Evolutionary conservation across 106 monocot genomes (phyloP).

Genomic region (Gastrodia elata): DNA sequence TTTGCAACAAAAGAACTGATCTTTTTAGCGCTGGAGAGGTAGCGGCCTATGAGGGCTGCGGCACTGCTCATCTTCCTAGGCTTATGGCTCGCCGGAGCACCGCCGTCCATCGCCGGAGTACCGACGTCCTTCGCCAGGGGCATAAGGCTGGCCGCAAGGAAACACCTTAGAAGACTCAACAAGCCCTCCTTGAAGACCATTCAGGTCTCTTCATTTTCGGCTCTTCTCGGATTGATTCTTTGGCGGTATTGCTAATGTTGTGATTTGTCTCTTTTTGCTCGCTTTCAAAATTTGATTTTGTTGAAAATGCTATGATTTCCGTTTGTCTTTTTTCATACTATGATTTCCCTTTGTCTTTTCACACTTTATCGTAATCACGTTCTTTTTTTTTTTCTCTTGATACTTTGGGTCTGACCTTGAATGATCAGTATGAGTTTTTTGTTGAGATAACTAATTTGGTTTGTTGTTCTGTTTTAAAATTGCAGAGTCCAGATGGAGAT

Average conservation of each 20-base stretch:
- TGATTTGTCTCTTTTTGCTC: neutral
- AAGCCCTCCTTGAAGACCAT: constrained; percentile 8
- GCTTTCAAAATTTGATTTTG: neutral
- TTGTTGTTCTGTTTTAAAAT: neutral
- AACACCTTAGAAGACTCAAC: constrained; percentile 5
- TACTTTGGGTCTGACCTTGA: no score
- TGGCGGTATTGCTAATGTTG: neutral
- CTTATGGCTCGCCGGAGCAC: neutral
- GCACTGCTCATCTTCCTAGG: neutral
- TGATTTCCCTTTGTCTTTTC: neutral
- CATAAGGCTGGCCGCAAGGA: neutral
- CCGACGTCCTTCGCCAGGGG: neutral
- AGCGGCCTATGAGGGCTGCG: neutral
- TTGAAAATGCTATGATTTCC: neutral
- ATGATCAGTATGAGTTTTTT: no score
- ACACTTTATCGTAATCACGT: neutral
- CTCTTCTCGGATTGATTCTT: neutral
- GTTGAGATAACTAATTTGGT: no score
- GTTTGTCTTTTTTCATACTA: neutral
- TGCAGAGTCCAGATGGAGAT: constrained; percentile 17
- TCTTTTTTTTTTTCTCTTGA: neutral
- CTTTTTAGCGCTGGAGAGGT: neutral
- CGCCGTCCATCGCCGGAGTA: neutral
- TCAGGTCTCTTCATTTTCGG: neutral
- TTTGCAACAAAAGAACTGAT: neutral